A percentile compares a stretch with the other conserved stretches of the same genome.
These are phyloP conservation scores for Micractinium sp. DNA, from an alignment of 139 green algal genomes.

Conservation along the genomic window DNA sequence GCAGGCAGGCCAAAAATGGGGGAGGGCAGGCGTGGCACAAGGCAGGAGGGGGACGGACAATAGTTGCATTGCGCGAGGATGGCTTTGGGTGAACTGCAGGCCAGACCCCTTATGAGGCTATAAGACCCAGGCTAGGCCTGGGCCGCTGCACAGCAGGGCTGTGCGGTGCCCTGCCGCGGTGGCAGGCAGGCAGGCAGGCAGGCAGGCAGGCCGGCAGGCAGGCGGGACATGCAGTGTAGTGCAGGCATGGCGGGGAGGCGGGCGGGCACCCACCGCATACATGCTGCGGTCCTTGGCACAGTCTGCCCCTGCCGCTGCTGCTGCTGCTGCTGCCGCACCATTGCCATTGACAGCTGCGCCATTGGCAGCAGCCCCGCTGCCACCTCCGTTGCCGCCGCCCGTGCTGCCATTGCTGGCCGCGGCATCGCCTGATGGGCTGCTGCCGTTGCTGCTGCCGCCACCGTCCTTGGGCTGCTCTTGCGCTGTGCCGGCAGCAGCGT, in stretches of 20 bases:
- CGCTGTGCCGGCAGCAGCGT: conserved; percentile 47
- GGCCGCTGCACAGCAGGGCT: too few species aligned
- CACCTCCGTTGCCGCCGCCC: too few species aligned
- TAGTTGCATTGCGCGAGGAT: too few species aligned
- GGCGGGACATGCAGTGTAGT: too few species aligned
- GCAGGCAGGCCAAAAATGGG: too few species aligned
- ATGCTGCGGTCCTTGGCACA: neutral
- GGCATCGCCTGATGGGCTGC: neutral
- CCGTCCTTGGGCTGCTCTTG: conserved; percentile 38
- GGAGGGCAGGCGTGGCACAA: conserved; percentile 69
- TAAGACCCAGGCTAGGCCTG: too few species aligned
- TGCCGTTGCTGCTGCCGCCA: neutral
- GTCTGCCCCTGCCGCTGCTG: neutral
- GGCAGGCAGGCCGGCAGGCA: neutral
- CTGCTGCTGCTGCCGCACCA: neutral
- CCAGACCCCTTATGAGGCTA: too few species aligned
- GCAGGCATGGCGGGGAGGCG: neutral
- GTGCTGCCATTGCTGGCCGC: neutral
- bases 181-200: neutral
- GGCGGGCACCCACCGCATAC: conserved; percentile 1
- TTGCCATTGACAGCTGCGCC: neutral
- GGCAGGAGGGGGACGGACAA: too few species aligned
- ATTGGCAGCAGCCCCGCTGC: neutral
- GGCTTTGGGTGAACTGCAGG: too few species aligned
- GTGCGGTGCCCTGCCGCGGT: conserved; percentile 25